A percentile compares a stretch with the other conserved stretches of the same genome.
Conservation (phyloP, 2,329 filamentous ascomycete species). For the Neopestalotiopsis rosae region DNA sequence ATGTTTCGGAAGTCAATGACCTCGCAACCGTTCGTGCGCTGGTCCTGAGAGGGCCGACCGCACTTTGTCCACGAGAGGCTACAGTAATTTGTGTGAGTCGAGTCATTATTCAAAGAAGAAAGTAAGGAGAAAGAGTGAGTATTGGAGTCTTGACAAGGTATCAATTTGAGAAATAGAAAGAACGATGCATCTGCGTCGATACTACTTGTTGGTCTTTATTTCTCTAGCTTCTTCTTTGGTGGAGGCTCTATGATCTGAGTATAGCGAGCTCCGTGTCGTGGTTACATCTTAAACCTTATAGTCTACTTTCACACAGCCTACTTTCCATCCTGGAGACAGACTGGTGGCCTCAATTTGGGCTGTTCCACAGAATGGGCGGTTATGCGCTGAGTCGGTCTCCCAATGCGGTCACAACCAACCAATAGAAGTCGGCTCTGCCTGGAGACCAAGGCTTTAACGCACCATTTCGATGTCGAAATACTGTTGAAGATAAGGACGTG, state of each 20-base stretch:
- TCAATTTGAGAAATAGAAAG: too few species aligned
- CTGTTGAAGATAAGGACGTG: not conserved
- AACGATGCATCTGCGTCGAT: too few species aligned
- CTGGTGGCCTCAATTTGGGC: not conserved
- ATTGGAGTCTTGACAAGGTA: not conserved
- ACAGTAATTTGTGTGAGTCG: too few species aligned
- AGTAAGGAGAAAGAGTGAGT: not conserved
- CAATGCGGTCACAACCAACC: not conserved
- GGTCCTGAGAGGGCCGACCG: not conserved
- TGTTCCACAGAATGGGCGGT: slow-evolving; percentile 9
- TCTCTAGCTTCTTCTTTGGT: too few species aligned
- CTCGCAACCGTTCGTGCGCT: not conserved
- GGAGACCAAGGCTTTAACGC: not conserved
- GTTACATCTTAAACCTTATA: not conserved
- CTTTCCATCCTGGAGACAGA: not conserved
- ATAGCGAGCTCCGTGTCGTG: not conserved
- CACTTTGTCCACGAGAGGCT: too few species aligned
- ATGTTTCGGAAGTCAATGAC: not conserved
- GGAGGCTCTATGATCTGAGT: not conserved
- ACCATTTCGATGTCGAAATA: not conserved
- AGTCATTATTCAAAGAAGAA: not conserved
- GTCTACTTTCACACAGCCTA: not conserved
- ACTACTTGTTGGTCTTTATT: too few species aligned
- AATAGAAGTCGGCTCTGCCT: slow-evolving; percentile 3
- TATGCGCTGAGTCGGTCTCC: not conserved